A percentile compares a stretch with the other conserved stretches of the same genome.
These are phyloP conservation scores for Xylaria sp. DNA, from an alignment of 2,329 filamentous ascomycete genomes.

Conservation along the genomic window DNA sequence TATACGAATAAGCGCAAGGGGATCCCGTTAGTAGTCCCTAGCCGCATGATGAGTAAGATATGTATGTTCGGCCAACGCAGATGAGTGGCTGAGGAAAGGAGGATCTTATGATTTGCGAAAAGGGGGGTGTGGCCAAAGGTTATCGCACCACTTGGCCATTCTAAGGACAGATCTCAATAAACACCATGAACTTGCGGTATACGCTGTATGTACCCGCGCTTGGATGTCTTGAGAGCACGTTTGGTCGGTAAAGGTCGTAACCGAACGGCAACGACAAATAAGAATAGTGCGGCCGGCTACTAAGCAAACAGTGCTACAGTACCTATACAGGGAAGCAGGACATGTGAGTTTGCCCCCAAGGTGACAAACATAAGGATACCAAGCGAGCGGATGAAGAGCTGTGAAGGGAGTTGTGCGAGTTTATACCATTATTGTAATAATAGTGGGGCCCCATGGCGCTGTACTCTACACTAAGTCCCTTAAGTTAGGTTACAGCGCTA, in stretches of 20 bases:
- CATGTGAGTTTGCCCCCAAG: neutral
- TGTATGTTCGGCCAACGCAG: conserved; percentile 9
- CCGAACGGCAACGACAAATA: conserved; percentile 1
- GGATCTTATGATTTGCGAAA: conserved; percentile 36
- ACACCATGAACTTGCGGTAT: neutral
- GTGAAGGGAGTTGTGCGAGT: neutral
- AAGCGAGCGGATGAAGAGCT: neutral
- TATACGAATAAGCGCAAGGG: conserved; percentile 19
- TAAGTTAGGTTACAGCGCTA: neutral
- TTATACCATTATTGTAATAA: neutral
- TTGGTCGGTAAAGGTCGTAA: neutral
- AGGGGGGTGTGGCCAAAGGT: conserved; percentile 23
- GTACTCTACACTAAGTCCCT: neutral
- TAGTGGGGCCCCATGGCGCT: conserved; percentile 23
- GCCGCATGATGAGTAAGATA: conserved; percentile 39
- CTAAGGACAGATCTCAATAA: conserved; percentile 35
- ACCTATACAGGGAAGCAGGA: neutral
- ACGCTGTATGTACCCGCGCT: conserved; percentile 1
- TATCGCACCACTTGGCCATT: conserved; percentile 26
- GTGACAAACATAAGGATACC: neutral
- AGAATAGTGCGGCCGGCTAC: neutral
- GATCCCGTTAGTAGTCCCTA: conserved; percentile 13
- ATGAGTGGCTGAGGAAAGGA: conserved; percentile 34
- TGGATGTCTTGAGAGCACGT: neutral
- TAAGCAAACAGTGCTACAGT: neutral